Conservation (phyloP, 495 filamentous ascomycete genomes). For the Aspergillus taichungensis region DNA sequence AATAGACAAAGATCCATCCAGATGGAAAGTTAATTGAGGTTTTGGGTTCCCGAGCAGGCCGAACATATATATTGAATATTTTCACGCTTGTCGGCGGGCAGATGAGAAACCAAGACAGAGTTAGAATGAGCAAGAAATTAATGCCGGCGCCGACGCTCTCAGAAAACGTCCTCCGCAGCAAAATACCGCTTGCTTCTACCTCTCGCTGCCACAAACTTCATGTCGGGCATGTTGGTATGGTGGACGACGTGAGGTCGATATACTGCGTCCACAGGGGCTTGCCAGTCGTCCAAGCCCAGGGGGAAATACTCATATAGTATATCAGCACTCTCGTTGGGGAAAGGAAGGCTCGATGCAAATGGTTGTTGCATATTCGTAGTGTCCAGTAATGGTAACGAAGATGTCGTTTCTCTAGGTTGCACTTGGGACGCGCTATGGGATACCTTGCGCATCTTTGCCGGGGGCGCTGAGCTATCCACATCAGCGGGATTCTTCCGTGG, state of each 20-base stretch:
- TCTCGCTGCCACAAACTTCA: conserved; percentile 60
- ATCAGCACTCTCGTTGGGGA: conserved; percentile 66
- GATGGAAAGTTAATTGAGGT: too few species aligned
- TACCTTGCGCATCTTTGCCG: conserved; percentile 36
- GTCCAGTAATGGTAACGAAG: conserved; percentile 28
- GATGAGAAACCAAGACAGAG: background rate
- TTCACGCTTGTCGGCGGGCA: background rate
- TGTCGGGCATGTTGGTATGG: conserved; percentile 72
- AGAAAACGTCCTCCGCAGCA: conserved; percentile 53
- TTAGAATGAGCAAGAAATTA: background rate
- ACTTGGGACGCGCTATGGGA: conserved; percentile 25
- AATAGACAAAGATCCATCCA: too few species aligned
- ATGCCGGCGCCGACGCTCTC: background rate
- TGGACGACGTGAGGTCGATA: conserved; percentile 91
- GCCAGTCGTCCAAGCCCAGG: conserved; percentile 82
- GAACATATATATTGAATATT: background rate
- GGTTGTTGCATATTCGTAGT: conserved; percentile 31
- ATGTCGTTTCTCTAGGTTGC: conserved; percentile 24
- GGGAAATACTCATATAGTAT: conserved; percentile 89
- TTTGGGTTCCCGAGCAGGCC: too few species aligned
- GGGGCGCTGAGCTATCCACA: conserved; percentile 25
- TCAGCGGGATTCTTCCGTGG: conserved; percentile 15
- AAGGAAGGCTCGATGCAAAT: conserved; percentile 35
- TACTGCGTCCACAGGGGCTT: conserved; percentile 82
- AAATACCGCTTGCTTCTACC: conserved; percentile 78